A percentile compares a stretch with the other conserved stretches of the same genome.
Conservation (phyloP, 2,329 filamentous ascomycete genomes). For the Aureobasidium vineae region DNA sequence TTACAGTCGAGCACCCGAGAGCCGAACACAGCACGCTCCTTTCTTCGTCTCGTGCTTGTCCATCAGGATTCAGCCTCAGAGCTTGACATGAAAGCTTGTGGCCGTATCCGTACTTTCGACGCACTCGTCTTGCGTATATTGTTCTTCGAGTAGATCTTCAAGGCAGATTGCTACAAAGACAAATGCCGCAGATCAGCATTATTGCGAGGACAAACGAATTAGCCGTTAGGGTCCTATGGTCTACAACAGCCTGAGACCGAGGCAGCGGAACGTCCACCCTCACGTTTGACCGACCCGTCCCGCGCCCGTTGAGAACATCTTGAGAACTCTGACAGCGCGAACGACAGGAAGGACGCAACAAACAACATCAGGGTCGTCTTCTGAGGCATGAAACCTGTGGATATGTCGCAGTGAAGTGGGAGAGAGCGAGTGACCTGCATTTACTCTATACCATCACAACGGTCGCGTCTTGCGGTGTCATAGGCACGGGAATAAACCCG, state of each 20-base stretch:
- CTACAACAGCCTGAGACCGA: constrained; percentile 1
- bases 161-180: not conserved
- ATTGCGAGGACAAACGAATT: not conserved
- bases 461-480: not conserved
- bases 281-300: constrained; percentile 17
- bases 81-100: too few relatives aligned
- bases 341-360: not conserved
- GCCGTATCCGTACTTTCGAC: not conserved
- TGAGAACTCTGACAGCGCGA: not conserved
- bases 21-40: constrained; percentile 1
- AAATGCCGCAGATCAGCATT: not conserved
- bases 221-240: not conserved
- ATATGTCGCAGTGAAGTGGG: not conserved
- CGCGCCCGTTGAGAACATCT: not conserved
- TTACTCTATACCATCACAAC: not conserved
- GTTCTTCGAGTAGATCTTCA: not conserved
- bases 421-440: not conserved
- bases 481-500: not conserved
- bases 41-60: not conserved
- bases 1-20: not conserved
- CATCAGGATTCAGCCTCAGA: not conserved
- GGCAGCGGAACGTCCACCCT: constrained; percentile 8
- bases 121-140: not conserved
- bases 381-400: too few relatives aligned
- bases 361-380: not conserved